phyloP scores from a whole-genome alignment of 1,284 basidiomycete genomes.

The Rhodotorula sp. region DNA sequence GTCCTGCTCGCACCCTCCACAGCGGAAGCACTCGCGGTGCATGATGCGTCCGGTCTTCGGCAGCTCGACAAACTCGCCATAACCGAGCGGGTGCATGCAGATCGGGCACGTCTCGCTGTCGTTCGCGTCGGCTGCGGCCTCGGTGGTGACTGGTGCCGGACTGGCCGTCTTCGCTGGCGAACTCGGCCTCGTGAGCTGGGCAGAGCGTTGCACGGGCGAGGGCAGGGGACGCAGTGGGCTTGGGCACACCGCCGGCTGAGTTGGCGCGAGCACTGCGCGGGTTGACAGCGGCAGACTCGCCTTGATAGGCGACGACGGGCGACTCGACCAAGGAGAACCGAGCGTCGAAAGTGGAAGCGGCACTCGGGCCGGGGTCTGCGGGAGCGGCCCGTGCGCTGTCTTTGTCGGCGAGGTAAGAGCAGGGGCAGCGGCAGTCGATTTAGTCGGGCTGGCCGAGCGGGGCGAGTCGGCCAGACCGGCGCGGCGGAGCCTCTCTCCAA shows the following conservation, averaged over 20 bases:
- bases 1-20: slow-evolving; percentile 68
- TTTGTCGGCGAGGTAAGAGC: background rate
- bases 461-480: slow-evolving; percentile 12
- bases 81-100: slow-evolving; percentile 17
- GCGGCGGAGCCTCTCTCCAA: slow-evolving; percentile 27
- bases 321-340: background rate
- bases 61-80: slow-evolving; percentile 28
- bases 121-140: background rate
- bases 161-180: background rate
- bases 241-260: background rate
- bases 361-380: background rate
- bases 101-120: slow-evolving; percentile 10
- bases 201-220: background rate
- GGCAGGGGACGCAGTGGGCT: background rate
- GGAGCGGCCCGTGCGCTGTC: background rate
- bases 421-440: background rate
- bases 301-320: background rate
- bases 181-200: background rate
- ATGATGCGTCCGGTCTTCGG: slow-evolving; percentile 4
- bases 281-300: background rate
- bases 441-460: background rate
- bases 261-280: background rate
- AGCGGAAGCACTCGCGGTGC: slow-evolving; percentile 58
- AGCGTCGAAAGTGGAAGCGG: no score
- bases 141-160: background rate